phyloP scores from a whole-genome alignment of 2,329 filamentous ascomycete species.

The Phoma sp. region DNA sequence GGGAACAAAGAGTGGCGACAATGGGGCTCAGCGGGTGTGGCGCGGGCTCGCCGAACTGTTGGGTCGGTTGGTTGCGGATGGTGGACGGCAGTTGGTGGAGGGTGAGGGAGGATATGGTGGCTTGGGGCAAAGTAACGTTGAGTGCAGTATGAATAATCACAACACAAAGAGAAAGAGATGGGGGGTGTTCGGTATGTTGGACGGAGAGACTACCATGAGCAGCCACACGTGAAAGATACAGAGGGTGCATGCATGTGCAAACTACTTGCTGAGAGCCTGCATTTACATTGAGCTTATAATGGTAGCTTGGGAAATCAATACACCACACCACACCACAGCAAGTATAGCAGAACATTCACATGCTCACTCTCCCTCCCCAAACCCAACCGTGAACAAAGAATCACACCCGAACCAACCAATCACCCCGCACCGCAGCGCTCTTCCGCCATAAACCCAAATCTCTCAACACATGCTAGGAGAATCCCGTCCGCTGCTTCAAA shows the following conservation, averaged over 20 bases:
- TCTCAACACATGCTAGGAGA: slow-evolving; percentile 4
- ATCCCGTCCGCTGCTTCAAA: background rate
- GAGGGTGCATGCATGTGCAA: slow-evolving; percentile 17
- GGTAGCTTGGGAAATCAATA: background rate
- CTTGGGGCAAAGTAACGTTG: slow-evolving; percentile 1
- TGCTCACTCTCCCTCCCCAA: background rate
- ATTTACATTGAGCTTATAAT: background rate
- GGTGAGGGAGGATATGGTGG: background rate
- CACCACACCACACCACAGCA: background rate
- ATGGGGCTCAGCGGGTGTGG: slow-evolving; percentile 13
- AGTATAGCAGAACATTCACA: background rate
- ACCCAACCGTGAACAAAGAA: background rate
- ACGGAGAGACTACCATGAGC: background rate
- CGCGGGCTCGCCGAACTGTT: slow-evolving; percentile 9
- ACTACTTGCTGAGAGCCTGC: background rate
- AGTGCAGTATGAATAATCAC: background rate
- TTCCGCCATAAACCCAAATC: slow-evolving; percentile 7
- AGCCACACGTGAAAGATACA: slow-evolving; percentile 2
- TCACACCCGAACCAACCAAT: slow-evolving; percentile 6
- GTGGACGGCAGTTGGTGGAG: background rate
- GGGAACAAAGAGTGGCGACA: background rate
- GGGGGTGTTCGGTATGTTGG: background rate
- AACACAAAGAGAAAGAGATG: background rate
- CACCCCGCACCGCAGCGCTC: background rate
- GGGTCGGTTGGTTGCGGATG: too few relatives aligned